Percentiles rank a stretch among this genome's conserved stretches.
Conservation (phyloP, 208 protist genomes). For the Balamuthia mandrillaris region DNA sequence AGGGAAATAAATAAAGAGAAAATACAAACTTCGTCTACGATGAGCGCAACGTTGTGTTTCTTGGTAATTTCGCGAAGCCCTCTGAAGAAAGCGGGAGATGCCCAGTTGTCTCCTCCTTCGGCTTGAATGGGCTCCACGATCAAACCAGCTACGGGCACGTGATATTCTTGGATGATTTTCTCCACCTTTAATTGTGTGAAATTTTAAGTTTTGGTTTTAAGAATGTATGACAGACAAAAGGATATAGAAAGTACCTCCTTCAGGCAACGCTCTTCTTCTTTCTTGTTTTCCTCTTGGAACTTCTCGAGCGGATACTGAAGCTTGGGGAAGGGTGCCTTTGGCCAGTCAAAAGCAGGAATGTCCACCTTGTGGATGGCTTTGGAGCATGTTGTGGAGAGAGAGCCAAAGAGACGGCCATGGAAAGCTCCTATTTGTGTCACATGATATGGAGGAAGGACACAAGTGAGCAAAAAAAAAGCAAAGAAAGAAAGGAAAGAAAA, state of each 20-base stretch:
- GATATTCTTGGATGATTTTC: slow-evolving; percentile 18
- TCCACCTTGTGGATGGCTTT: slow-evolving; percentile 73
- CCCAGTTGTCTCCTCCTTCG: slow-evolving; percentile 65
- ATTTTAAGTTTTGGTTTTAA: not conserved
- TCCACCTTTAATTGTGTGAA: not conserved
- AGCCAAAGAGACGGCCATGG: slow-evolving; percentile 66
- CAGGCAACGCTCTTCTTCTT: slow-evolving; percentile 64
- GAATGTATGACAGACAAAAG: not conserved
- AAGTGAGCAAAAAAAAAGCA: no score
- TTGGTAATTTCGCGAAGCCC: slow-evolving; percentile 56
- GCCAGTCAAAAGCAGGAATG: slow-evolving; percentile 73
- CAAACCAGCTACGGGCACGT: slow-evolving; percentile 56
- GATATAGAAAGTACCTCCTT: slow-evolving; percentile 28
- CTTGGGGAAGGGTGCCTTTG: slow-evolving; percentile 60
- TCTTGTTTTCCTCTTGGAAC: slow-evolving; percentile 50
- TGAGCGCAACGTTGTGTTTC: slow-evolving; percentile 65
- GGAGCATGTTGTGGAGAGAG: slow-evolving; percentile 63
- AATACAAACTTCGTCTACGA: slow-evolving; percentile 75
- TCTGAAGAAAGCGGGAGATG: slow-evolving; percentile 67
- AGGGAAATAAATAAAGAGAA: not conserved
- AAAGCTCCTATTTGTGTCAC: no score
- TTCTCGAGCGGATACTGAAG: slow-evolving; percentile 68
- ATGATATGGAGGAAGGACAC: no score
- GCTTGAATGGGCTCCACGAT: slow-evolving; percentile 75
- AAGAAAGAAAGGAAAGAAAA: no score